Base-by-base conservation (phyloP, 2,329 filamentous ascomycete species). In the Scedosporium aurantiacum region DNA sequence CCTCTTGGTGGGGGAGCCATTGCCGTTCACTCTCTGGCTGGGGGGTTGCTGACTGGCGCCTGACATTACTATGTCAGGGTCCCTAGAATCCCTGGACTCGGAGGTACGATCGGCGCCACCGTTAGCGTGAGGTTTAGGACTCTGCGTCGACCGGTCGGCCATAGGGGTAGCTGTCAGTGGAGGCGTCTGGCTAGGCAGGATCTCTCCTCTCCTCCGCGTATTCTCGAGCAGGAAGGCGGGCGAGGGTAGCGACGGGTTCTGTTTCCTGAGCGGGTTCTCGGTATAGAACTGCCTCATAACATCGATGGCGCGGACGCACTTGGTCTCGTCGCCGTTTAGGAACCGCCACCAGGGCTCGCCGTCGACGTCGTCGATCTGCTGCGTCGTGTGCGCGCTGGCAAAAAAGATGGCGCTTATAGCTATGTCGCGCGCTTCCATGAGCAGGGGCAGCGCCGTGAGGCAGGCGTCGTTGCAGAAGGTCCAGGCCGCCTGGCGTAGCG, bases 401-500 rank as follows among this genome's bases (percentile, higher is more conserved):
- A 93, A 94, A 74, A 95, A 97, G 27, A 99, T 82, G 18, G 91
- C 87, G 27, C 86, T 87, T 37, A 93, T 88, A 16, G 93, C 91
- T 60, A 97, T 89, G 45, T 91, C 90, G 47, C 86, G 83, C 16
- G 91, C 84, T 21, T 85, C 84, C 72, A 92, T 88, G 32, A 95
- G 79, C 2, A 99, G 81, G 63, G 92, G 95, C 57, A 97, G 79
- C 47, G 87, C 84, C 0, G 93, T 97, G 63, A 93, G 84, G 65
- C 86, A 89, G 21, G 88, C 89, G 73, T 99, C 94, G 70, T 95
- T 97, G 65, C 96, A 85, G 69, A 97, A 97, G 0, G 91, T 88
- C 91, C 94, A 97, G 1, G 91, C 89, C 0, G 89, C 85, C 73
- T 96, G 92, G 61, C 93, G 84, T 32, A 97, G 76, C 61, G 82